phyloP scores from a whole-genome alignment of 495 filamentous ascomycete genomes.

The Pyrenula aspistea region DNA sequence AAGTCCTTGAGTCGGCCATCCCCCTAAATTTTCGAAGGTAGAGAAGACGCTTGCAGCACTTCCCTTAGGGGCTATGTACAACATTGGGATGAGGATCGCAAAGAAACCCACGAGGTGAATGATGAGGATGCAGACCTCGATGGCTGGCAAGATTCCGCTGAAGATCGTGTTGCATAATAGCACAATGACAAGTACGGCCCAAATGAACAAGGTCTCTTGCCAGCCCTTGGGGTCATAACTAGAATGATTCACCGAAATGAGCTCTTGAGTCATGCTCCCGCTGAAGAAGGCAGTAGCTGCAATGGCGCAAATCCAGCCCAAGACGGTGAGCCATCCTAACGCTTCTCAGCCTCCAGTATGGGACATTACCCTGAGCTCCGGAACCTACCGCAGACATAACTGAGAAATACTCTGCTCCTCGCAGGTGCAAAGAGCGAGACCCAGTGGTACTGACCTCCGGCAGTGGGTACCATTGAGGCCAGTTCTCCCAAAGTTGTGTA shows the following conservation, averaged over 20 bases:
- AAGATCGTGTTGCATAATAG: conserved; percentile 28
- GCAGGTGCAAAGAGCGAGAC: conserved; percentile 34
- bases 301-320: conserved; percentile 31
- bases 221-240: conserved; percentile 24
- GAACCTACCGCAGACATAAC: conserved; percentile 32
- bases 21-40: conserved; percentile 31
- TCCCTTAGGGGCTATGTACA: conserved; percentile 30
- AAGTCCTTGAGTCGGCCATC: conserved; percentile 28
- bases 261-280: conserved; percentile 28
- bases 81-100: conserved; percentile 35
- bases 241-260: conserved; percentile 21
- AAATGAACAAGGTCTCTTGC: conserved; percentile 31
- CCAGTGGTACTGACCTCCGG: conserved; percentile 43
- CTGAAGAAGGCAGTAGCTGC: conserved; percentile 27
- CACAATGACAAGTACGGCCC: conserved; percentile 24
- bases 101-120: conserved; percentile 40
- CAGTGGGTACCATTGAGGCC: conserved; percentile 34
- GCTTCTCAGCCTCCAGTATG: too few relatives aligned
- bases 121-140: conserved; percentile 33
- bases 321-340: conserved; percentile 31
- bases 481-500: too few relatives aligned
- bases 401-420: conserved; percentile 24
- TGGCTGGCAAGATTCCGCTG: conserved; percentile 26
- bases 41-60: conserved; percentile 29
- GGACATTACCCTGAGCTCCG: background rate